phyloP scores from a whole-genome alignment of 495 filamentous ascomycete genomes.

The Xylaria nigripes region DNA sequence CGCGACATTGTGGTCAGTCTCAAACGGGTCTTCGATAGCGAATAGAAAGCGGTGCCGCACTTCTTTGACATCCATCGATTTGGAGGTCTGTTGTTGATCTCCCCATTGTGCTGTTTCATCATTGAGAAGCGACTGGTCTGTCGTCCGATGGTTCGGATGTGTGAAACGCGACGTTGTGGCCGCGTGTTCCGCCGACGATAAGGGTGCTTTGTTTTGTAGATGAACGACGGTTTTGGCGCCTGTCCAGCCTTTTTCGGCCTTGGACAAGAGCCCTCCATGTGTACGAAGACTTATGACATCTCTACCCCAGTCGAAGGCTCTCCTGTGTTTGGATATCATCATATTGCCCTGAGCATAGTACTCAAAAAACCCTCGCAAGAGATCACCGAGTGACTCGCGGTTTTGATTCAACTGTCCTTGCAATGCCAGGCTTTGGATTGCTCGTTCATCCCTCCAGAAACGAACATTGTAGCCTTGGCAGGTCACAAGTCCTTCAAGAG shows the following conservation, averaged over 20 bases:
- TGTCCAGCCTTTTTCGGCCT: constrained; percentile 69
- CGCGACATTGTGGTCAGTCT: constrained; percentile 73
- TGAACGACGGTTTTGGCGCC: constrained; percentile 53
- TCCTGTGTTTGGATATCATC: constrained; percentile 30
- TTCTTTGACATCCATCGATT: constrained; percentile 45
- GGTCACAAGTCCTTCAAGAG: constrained; percentile 31
- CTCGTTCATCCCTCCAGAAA: constrained; percentile 61
- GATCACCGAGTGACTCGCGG: constrained; percentile 49
- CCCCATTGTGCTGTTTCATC: background rate
- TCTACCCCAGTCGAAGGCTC: constrained; percentile 60
- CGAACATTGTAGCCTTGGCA: constrained; percentile 53
- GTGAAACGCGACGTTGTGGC: constrained; percentile 10
- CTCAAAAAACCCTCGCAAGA: constrained; percentile 72
- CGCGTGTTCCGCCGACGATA: constrained; percentile 11
- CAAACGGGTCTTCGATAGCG: constrained; percentile 83
- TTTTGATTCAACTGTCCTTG: constrained; percentile 51
- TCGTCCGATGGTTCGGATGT: constrained; percentile 5
- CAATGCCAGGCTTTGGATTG: constrained; percentile 46
- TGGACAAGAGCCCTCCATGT: constrained; percentile 55
- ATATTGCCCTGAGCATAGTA: constrained; percentile 57
- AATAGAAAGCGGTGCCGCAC: constrained; percentile 72
- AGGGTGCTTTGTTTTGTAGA: constrained; percentile 11
- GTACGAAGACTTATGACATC: constrained; percentile 67
- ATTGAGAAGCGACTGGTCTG: background rate
- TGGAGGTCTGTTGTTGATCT: background rate